A percentile compares a stretch with the other conserved stretches of the same genome.
phyloP scores from a whole-genome alignment of 2,329 filamentous ascomycete species.

The Colletotrichum salicis region DNA sequence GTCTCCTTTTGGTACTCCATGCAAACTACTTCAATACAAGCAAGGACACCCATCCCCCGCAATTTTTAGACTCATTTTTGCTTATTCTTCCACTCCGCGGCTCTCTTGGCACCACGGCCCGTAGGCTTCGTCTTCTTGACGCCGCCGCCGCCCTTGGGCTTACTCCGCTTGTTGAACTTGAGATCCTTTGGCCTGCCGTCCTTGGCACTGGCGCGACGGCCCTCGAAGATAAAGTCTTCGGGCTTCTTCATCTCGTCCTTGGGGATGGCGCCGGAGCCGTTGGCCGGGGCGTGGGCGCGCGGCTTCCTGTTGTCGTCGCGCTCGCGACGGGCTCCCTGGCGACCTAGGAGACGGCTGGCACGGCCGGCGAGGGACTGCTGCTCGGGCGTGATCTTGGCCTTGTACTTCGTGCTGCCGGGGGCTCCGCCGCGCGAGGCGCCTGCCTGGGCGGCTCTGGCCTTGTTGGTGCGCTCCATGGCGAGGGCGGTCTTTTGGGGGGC shows the following conservation, averaged over 20 bases:
- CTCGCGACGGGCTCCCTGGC: constrained; percentile 67
- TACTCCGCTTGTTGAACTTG: constrained; percentile 68
- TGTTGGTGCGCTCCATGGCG: constrained; percentile 61
- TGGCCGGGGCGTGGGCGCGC: constrained; percentile 23
- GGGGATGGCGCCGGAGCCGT: constrained; percentile 38
- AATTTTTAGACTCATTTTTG: constrained; percentile 17
- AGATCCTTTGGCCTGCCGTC: constrained; percentile 72
- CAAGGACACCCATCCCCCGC: background rate
- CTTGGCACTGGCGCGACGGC: constrained; percentile 75
- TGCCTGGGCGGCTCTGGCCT: constrained; percentile 44
- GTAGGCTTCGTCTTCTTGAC: constrained; percentile 51
- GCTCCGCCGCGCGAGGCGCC: constrained; percentile 30
- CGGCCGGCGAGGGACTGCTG: constrained; percentile 79
- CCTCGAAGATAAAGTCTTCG: constrained; percentile 83
- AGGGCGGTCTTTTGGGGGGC: constrained; percentile 70
- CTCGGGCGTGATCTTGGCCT: constrained; percentile 75
- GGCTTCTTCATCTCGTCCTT: constrained; percentile 62
- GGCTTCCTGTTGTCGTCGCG: constrained; percentile 40
- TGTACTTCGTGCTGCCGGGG: constrained; percentile 64
- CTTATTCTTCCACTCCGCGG: constrained; percentile 59
- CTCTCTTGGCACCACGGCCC: constrained; percentile 51
- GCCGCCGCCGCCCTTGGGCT: constrained; percentile 54
- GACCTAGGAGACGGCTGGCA: constrained; percentile 78
- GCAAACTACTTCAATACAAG: constrained; percentile 4
- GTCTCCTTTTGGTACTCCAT: constrained; percentile 7